A percentile compares a stretch with the other conserved stretches of the same genome.
phyloP scores from a whole-genome alignment of 2,329 filamentous ascomycete species.

The Harringtonia aguacate region DNA sequence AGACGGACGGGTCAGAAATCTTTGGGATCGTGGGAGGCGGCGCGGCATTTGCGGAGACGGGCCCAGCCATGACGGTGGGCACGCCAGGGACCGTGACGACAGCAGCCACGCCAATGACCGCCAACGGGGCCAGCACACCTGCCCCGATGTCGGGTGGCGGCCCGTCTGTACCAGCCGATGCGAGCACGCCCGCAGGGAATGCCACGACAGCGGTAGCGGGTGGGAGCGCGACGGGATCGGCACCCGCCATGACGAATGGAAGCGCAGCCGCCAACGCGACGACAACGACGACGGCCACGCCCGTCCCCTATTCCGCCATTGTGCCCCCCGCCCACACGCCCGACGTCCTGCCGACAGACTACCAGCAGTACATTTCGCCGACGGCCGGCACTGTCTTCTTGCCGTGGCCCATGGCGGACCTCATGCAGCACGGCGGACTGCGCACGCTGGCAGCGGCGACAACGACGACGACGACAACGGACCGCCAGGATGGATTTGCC shows the following conservation, averaged over 20 bases:
- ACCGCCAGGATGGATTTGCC: background rate
- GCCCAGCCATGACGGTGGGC: slow-evolving; percentile 6
- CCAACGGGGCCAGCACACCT: too few relatives aligned
- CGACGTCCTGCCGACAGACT: slow-evolving; percentile 36
- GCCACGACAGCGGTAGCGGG: background rate
- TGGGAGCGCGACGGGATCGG: slow-evolving; percentile 6
- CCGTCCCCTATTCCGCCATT: slow-evolving; percentile 20
- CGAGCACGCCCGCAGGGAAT: background rate
- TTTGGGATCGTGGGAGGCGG: slow-evolving; percentile 3
- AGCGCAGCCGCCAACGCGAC: background rate
- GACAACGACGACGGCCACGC: slow-evolving; percentile 14
- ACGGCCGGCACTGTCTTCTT: slow-evolving; percentile 51
- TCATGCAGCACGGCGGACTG: slow-evolving; percentile 58
- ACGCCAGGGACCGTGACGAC: background rate
- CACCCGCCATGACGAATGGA: background rate
- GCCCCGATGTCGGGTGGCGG: background rate
- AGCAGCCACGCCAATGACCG: background rate
- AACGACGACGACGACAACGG: background rate
- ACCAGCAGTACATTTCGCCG: slow-evolving; percentile 43
- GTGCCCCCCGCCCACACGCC: slow-evolving; percentile 10
- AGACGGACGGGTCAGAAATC: slow-evolving; percentile 26
- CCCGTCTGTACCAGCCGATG: background rate
- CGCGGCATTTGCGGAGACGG: slow-evolving; percentile 3
- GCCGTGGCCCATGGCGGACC: slow-evolving; percentile 65
- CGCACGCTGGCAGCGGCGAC: slow-evolving; percentile 43